Evolutionary conservation across 352 stramenopile species (phyloP).

Genomic region (Pythium utonaiense): DNA sequence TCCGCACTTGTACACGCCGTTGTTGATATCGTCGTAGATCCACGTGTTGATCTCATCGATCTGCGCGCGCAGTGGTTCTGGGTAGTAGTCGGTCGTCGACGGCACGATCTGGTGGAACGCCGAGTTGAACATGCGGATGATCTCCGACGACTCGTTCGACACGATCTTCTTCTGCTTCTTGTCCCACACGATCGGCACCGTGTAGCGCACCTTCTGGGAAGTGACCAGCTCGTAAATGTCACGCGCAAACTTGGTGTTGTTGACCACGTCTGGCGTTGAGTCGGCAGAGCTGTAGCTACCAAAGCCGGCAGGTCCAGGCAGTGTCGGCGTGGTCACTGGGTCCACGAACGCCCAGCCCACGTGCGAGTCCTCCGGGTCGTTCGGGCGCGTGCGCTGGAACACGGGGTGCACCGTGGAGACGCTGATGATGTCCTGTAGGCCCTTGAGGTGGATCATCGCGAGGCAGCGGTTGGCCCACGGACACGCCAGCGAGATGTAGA

Average conservation of each 20-base stretch:
- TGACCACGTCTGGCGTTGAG: conserved; percentile 59
- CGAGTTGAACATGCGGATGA: conserved; percentile 90
- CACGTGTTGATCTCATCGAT: conserved; percentile 91
- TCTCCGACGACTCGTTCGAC: conserved; percentile 93
- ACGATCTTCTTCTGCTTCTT: conserved; percentile 89
- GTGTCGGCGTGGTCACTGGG: conserved; percentile 52
- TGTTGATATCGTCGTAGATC: conserved; percentile 92
- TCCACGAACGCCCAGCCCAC: conserved; percentile 84
- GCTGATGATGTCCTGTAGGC: conserved; percentile 92
- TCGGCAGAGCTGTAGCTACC: conserved; percentile 68
- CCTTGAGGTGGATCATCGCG: conserved; percentile 91
- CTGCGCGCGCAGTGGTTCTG: conserved; percentile 58
- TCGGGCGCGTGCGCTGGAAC: conserved; percentile 71
- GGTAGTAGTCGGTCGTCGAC: conserved; percentile 77
- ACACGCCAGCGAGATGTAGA: conserved; percentile 96
- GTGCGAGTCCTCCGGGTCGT: conserved; percentile 65
- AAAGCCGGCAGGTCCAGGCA: conserved; percentile 59
- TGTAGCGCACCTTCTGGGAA: conserved; percentile 77
- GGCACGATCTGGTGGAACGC: conserved; percentile 73
- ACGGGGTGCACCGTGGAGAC: conserved; percentile 90
- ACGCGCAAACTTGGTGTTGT: conserved; percentile 59
- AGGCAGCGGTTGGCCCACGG: conserved; percentile 84
- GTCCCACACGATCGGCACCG: conserved; percentile 91
- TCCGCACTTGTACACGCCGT: conserved; percentile 91
- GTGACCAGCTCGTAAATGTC: conserved; percentile 82